A percentile compares a stretch with the other conserved stretches of the same genome.
These are phyloP conservation scores for Phytophthora sp. DNA, from an alignment of 352 stramenopile species.

Conservation along the genomic window DNA sequence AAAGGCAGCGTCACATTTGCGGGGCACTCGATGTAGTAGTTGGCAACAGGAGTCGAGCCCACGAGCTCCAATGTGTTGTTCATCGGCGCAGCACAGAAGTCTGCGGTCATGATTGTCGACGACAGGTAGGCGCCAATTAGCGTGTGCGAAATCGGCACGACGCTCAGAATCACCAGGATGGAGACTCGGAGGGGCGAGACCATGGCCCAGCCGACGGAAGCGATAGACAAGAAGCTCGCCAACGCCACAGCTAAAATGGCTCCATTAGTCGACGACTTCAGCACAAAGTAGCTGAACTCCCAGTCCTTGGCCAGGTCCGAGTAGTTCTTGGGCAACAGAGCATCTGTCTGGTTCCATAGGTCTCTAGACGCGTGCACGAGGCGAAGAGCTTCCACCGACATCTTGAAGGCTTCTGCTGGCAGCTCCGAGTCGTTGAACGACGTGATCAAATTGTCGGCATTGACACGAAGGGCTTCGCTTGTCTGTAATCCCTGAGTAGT, in stretches of 20 bases:
- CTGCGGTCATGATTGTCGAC: conserved; percentile 80
- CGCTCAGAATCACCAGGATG: conserved; percentile 78
- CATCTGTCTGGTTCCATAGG: conserved; percentile 52
- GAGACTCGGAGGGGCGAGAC: conserved; percentile 70
- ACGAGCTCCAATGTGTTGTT: conserved; percentile 72
- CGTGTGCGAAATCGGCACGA: conserved; percentile 82
- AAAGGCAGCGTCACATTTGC: conserved; percentile 63
- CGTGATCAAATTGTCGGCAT: conserved; percentile 64
- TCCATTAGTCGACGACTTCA: conserved; percentile 82
- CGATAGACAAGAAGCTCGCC: conserved; percentile 80
- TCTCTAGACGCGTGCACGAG: conserved; percentile 65
- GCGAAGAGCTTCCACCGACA: conserved; percentile 66
- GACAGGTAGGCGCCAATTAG: conserved; percentile 81
- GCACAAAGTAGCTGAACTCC: conserved; percentile 80
- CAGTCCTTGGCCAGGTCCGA: conserved; percentile 58
- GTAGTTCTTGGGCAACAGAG: conserved; percentile 67
- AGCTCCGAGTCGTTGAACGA: conserved; percentile 78
- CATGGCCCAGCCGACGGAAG: conserved; percentile 84
- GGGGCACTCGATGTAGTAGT: conserved; percentile 74
- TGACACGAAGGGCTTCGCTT: conserved; percentile 47
- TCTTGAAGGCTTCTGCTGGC: conserved; percentile 62
- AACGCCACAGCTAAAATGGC: conserved; percentile 79
- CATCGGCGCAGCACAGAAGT: conserved; percentile 76
- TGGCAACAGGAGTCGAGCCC: conserved; percentile 46
- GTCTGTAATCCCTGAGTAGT: conserved; percentile 37